A percentile compares a stretch with the other conserved stretches of the same genome.
Evolutionary conservation across 352 stramenopile species (phyloP).

Genomic region (Globisporangium paroecandrum): DNA sequence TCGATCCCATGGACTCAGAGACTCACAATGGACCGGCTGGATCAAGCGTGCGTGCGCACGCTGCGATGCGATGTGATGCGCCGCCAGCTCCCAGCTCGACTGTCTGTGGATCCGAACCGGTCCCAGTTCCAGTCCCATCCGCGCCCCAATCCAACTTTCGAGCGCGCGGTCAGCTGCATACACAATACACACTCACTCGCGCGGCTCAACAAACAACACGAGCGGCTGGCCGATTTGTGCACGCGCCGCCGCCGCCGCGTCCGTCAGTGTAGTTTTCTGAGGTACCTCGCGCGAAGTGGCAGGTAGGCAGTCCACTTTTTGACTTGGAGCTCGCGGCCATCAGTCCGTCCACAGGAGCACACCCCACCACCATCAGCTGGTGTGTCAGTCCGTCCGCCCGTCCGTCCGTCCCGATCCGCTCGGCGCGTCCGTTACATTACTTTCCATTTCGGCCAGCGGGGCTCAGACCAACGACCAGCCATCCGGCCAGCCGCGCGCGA

Average conservation of each 20-base stretch:
- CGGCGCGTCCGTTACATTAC: constrained; percentile 9
- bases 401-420: constrained; percentile 1
- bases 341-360: constrained; percentile 1
- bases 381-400: not conserved
- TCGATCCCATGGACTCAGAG: not conserved
- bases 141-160: constrained; percentile 3
- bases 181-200: constrained; percentile 1
- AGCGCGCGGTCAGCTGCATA: not conserved
- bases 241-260: not conserved
- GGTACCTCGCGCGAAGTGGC: constrained; percentile 5
- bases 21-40: not conserved
- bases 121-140: constrained; percentile 1
- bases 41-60: not conserved
- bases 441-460: constrained; percentile 21
- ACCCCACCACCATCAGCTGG: too few species aligned
- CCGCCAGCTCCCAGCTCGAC: not conserved
- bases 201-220: not conserved
- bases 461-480: constrained; percentile 9
- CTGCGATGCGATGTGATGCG: constrained; percentile 4
- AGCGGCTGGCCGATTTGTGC: constrained; percentile 4
- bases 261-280: constrained; percentile 6
- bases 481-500: not conserved
- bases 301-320: constrained; percentile 5
- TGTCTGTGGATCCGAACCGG: constrained; percentile 3
- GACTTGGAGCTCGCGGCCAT: not conserved